Evolutionary conservation across 2,329 filamentous ascomycete genomes (phyloP).

Genomic region (Neoascochyta sp.): DNA sequence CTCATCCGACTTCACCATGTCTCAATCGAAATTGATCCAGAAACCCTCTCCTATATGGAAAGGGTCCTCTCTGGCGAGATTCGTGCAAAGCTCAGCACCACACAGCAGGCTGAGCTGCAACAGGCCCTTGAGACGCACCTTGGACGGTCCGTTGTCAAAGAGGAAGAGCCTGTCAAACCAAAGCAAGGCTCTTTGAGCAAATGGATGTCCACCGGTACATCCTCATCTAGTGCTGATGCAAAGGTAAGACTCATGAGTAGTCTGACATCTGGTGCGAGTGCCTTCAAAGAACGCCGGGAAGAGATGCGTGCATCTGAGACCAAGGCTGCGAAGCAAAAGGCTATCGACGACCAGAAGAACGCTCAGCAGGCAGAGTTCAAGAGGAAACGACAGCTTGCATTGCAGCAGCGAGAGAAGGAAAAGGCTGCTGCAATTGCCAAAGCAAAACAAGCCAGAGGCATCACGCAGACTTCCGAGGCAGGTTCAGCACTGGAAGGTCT

Average conservation of each 20-base stretch:
- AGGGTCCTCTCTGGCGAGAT: conserved; percentile 62
- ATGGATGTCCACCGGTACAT: conserved; percentile 37
- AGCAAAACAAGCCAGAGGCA: conserved; percentile 57
- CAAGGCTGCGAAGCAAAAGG: conserved; percentile 24
- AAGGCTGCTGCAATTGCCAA: conserved; percentile 69
- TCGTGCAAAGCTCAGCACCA: conserved; percentile 74
- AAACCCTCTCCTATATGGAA: conserved; percentile 59
- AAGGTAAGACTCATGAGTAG: conserved; percentile 30
- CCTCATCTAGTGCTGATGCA: conserved; percentile 16
- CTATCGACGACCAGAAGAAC: conserved; percentile 22
- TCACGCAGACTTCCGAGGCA: conserved; percentile 62
- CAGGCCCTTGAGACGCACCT: conserved; percentile 55
- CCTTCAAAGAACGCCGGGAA: conserved; percentile 29
- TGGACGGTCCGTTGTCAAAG: conserved; percentile 37
- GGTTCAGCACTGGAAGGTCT: conserved; percentile 74
- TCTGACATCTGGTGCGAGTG: conserved; percentile 24
- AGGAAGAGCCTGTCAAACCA: conserved; percentile 31
- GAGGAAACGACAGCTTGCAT: conserved; percentile 69
- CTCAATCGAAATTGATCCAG: conserved; percentile 64
- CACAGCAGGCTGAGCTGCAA: conserved; percentile 79
- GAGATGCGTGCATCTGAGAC: conserved; percentile 19
- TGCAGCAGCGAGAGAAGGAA: conserved; percentile 68
- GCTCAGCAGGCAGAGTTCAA: conserved; percentile 54
- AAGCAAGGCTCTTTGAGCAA: conserved; percentile 42
- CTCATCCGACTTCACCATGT: conserved; percentile 76